Base-by-base conservation (phyloP, 192 early-diverging fungal species). In the Entomortierella lignicola region DNA sequence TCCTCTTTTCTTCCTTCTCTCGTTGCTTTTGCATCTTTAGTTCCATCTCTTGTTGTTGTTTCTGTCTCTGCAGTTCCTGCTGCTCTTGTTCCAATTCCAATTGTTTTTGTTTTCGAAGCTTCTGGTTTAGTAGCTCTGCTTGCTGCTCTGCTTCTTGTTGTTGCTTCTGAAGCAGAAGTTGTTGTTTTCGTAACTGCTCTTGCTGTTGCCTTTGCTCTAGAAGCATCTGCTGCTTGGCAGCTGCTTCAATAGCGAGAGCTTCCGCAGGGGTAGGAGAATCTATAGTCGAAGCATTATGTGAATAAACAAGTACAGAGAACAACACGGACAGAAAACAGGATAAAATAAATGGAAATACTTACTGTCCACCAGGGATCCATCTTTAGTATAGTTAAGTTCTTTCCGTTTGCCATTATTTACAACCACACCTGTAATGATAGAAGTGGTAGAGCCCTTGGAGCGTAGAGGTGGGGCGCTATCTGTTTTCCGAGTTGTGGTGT, bases 251-350 rank as follows among this genome's bases (percentile, higher is more conserved):
- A 7, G 81, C 72, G 10, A 74, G 48, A 23, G 72, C 73, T 37
- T 82, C 81, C 27, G 81, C 72, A 12, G 81, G 81, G 15, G 72
- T 82, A 1, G 81, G 72, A 34, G 72, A 55, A 55, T 82, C 52
- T 63, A 55, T 27, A 5, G 52, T 43, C 26, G 63, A 53, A 17
- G 12, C 10, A 41, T 37, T 34, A 48, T 8, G 21, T 31, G 48
- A 54, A 56, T 1, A 12, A 17, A 44, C 17, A 66, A 12, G 26
- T 21, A 7, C 17, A 32, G 1, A 55, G 17, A 29, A 44, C 2
- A 44, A 2, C 41, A 25, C 1, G 7, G 30, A 55, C 15, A 44
- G 39, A 25, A 20, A n/a, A n/a, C n/a, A n/a, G n/a, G n/a, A n/a
- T n/a, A n/a, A n/a, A n/a, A n/a, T n/a, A n/a, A n/a, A n/a, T n/a